Base-by-base conservation (phyloP, 1,139 yeast genomes). In the Scheffersomyces parashehatae region DNA sequence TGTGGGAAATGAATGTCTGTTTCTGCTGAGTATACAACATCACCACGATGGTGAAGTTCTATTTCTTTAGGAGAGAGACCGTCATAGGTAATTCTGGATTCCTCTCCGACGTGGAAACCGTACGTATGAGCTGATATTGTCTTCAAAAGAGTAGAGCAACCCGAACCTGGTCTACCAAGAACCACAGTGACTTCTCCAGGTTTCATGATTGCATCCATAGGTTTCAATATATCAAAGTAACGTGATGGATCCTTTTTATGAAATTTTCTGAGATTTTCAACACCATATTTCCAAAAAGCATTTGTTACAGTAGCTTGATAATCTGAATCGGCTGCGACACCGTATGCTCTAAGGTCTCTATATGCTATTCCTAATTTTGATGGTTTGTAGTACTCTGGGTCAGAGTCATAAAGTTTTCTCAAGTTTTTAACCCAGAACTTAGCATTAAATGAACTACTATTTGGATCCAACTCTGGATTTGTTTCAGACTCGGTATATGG, bases 111-210 rank as follows among this genome's bases (percentile, higher is more conserved):
- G 36, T 79, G 66, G 60, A 85, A 87, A 39, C 95, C 95, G 59
- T 84, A 81, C 4, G 91, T 85, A 50, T 83, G 81, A 30, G 85
- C 65, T 7, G 91, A 79, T 47, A 87, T 75, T 0, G 93, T 77
- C 56, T 85, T 86, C 55, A 88, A 67, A 41, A 86, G 75, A 1
- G 96, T 86, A 2, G 95, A 78, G 64, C 95, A 88, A 46, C 96
- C 96, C 26, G 91, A 81, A 57, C 95, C 95, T 0, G 95, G 95
- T 60, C 91, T 79, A 36, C 95, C 95, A 34, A 86, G 66, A 1
- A 86, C 95, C 39, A 87, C 88, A 4, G 88, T 78, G 42, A 87
- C 70, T 54, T 85, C 88, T 43, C 95, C 91, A 0, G 93, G 86
- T 36, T 71, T 68, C 49, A 84, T 69, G 5, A 82, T 55, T 26